Percentiles rank a stretch among this genome's conserved stretches.
These are phyloP conservation scores for Colletotrichum lupini DNA, from an alignment of 2,329 filamentous ascomycete genomes.

Conservation along the genomic window DNA sequence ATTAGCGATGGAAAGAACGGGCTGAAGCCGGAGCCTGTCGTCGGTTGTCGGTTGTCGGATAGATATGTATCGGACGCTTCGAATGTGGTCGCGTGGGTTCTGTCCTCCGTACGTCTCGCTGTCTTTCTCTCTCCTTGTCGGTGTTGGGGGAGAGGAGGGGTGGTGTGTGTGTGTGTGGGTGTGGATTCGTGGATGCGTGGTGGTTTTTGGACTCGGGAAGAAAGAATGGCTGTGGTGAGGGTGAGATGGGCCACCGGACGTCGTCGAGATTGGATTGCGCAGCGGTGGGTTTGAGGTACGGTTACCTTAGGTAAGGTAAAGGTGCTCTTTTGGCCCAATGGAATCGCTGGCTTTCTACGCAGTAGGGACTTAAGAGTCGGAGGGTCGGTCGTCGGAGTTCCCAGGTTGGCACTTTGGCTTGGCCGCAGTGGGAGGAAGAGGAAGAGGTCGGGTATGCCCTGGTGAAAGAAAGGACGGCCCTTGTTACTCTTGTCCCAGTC, in stretches of 20 bases:
- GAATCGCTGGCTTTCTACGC: not conserved
- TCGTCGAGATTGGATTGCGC: conserved; percentile 31
- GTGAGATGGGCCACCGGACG: conserved; percentile 14
- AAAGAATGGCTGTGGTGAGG: conserved; percentile 1
- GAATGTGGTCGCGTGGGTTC: not conserved
- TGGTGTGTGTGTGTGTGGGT: too few species aligned
- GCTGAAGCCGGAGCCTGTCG: conserved; percentile 17
- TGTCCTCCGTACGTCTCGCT: not conserved
- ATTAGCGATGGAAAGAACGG: conserved; percentile 9
- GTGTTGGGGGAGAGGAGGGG: not conserved
- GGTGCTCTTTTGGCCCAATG: not conserved
- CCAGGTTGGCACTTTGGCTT: not conserved
- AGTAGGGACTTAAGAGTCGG: not conserved
- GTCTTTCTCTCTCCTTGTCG: not conserved
- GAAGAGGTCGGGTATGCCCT: not conserved
- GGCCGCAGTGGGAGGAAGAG: not conserved
- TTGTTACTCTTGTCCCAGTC: too few species aligned
- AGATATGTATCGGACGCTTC: not conserved
- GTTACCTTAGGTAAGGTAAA: conserved; percentile 21
- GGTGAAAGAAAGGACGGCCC: not conserved
- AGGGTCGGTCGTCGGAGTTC: not conserved
- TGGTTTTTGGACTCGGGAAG: not conserved
- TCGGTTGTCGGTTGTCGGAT: conserved; percentile 15
- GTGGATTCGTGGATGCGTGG: not conserved
- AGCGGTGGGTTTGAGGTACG: conserved; percentile 25